Conservation (phyloP, 2,329 filamentous ascomycete species). For the Aureobasidium sp. region DNA sequence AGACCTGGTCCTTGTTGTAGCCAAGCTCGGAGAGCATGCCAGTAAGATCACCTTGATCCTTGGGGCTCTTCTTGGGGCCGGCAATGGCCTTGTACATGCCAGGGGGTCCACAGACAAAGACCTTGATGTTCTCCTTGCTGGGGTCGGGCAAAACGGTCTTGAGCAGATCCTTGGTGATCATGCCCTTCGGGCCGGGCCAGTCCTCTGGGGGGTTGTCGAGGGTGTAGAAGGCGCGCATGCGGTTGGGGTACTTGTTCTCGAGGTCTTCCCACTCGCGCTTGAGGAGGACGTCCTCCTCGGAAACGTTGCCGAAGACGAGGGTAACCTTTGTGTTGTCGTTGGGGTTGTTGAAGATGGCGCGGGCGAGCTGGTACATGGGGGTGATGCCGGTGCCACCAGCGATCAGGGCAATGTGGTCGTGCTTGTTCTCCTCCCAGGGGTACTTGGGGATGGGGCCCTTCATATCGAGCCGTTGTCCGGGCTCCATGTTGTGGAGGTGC, state of each 20-base stretch:
- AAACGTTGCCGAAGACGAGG: conserved; percentile 84
- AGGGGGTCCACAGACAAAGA: conserved; percentile 93
- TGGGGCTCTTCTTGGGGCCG: conserved; percentile 82
- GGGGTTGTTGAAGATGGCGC: conserved; percentile 91
- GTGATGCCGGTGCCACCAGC: conserved; percentile 97
- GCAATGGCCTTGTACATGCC: conserved; percentile 90
- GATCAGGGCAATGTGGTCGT: conserved; percentile 76
- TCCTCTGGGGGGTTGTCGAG: conserved; percentile 75
- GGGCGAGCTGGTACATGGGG: conserved; percentile 92
- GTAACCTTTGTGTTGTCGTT: conserved; percentile 97
- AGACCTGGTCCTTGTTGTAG: conserved; percentile 82
- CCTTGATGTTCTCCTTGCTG: conserved; percentile 85
- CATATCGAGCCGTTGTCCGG: conserved; percentile 77
- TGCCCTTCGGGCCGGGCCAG: conserved; percentile 66
- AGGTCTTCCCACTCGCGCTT: conserved; percentile 77
- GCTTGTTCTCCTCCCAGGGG: conserved; percentile 82
- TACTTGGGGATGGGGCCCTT: conserved; percentile 97
- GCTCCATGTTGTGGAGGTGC: conserved; percentile 75
- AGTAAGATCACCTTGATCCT: conserved; percentile 84
- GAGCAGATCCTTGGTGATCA: conserved; percentile 81
- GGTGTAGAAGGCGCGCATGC: conserved; percentile 92
- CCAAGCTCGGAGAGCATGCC: conserved; percentile 80
- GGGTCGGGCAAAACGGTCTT: conserved; percentile 94
- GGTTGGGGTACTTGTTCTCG: conserved; percentile 91
- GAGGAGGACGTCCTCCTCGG: conserved; percentile 84